Evolutionary conservation across 163 green algal species (phyloP), one percentile per base, ranked within the genome.

Genomic region (Chloroidium sp.): DNA sequence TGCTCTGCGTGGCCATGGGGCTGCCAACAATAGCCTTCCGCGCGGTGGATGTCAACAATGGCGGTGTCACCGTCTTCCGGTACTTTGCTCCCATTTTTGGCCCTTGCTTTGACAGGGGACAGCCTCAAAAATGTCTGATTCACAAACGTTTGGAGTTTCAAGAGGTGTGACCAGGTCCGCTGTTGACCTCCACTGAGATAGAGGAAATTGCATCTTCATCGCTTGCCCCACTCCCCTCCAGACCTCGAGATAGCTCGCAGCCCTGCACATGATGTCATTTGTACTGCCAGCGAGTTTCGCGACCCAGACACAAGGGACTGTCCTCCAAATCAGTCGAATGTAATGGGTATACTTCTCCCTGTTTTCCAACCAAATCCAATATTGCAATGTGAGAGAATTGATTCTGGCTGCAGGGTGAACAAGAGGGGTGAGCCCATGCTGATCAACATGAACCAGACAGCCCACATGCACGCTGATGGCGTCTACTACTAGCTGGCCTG

Each of bases 11-110:
- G 3, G 89, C 87, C 0, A 59, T 92, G 76, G 87, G 84, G 4
- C 86, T 92, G 8, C 81, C 81, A 2, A 83, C 85, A 1, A 76
- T 75, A 1, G 79, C 83, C 67, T 94, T 94, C 80, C 81, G 91
- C 60, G 87, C 89, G 2, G 78, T 93, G 4, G 90, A 94, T 68
- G 78, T 93, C 75, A 78, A 91, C 83, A 94, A 93, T 80, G 87
- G 87, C 58, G 88, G 89, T 1, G 81, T 94, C 2, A 90, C 79
- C 6, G 84, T 89, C 69, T 89, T 93, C 80, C 84, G 79, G 84
- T 80, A 10, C 64, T 72, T 36, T 36, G 36, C 36, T 36, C 36
- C 64, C 64, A 6, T 72, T 72, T 72, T n/a, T 72, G 64, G 64
- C 64, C 64, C 6, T 72, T 10, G 64, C 64, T 10, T 72, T 72